A percentile compares a stretch with the other conserved stretches of the same genome.
phyloP scores from a whole-genome alignment of 139 green algal species.

The Micractinium sp. region DNA sequence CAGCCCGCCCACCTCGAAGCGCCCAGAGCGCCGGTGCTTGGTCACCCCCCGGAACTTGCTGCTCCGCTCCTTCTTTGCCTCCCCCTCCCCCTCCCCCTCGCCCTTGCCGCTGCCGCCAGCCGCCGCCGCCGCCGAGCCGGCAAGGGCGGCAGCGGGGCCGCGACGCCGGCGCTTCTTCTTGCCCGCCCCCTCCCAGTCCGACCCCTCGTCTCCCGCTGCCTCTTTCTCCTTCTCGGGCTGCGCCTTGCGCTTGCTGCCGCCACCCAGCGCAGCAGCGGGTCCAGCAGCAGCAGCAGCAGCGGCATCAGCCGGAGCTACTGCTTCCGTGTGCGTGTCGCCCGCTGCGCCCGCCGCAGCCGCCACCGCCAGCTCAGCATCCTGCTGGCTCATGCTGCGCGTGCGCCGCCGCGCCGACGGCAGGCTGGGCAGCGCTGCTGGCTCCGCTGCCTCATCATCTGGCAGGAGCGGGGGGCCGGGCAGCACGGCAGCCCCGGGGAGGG shows the following conservation, averaged over 20 bases:
- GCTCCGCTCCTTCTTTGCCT: conserved; percentile 31
- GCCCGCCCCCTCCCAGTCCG: neutral
- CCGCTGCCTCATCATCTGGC: neutral
- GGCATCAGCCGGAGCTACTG: neutral
- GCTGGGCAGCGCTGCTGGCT: neutral
- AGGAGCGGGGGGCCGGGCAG: too few species aligned
- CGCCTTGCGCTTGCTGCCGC: neutral
- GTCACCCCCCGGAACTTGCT: conserved; percentile 80
- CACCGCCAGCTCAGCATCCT: neutral
- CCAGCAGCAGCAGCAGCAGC: neutral
- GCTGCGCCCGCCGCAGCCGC: neutral
- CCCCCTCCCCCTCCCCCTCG: neutral
- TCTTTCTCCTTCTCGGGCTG: neutral
- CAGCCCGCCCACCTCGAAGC: conserved; percentile 58
- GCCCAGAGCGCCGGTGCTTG: conserved; percentile 74
- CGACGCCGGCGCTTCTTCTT: neutral
- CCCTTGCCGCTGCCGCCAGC: neutral
- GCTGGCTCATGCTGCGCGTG: conserved; percentile 7
- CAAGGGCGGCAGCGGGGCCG: neutral
- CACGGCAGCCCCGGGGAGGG: neutral
- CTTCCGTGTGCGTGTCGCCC: too few species aligned
- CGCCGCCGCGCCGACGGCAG: neutral
- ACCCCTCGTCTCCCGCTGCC: neutral
- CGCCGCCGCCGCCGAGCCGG: neutral
- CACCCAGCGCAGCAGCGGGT: neutral